A percentile compares a stretch with the other conserved stretches of the same genome.
Conservation (phyloP, 2,329 filamentous ascomycete genomes). For the Nothophoma quercina region DNA sequence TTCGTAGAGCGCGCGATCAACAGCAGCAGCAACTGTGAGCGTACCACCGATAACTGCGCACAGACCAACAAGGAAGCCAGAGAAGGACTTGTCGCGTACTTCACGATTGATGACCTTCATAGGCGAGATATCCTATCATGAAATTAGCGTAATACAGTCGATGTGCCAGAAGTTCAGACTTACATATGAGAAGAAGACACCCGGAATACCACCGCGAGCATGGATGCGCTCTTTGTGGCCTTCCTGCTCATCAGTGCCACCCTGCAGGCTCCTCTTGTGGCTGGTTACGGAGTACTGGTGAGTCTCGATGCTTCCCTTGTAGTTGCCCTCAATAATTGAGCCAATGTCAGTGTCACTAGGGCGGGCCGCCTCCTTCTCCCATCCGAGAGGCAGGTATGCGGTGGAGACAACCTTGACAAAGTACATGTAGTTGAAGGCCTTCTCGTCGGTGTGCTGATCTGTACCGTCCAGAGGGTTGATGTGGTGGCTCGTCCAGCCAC, state of each 20-base stretch:
- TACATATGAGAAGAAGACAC: slow-evolving; percentile 98
- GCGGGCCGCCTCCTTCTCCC: slow-evolving; percentile 66
- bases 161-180: slow-evolving; percentile 50
- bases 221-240: slow-evolving; percentile 93
- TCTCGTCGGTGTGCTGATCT: slow-evolving; percentile 77
- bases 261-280: slow-evolving; percentile 86
- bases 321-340: slow-evolving; percentile 56
- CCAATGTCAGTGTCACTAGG: slow-evolving; percentile 56
- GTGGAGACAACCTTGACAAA: slow-evolving; percentile 98
- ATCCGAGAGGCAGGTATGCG: slow-evolving; percentile 90
- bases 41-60: slow-evolving; percentile 96
- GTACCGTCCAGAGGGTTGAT: slow-evolving; percentile 88
- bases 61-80: slow-evolving; percentile 89
- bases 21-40: slow-evolving; percentile 89
- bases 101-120: slow-evolving; percentile 99
- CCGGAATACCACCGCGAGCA: slow-evolving; percentile 89
- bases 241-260: slow-evolving; percentile 83
- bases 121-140: slow-evolving; percentile 86
- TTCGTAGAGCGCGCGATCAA: slow-evolving; percentile 92
- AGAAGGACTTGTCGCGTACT: slow-evolving; percentile 85
- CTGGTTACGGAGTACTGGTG: slow-evolving; percentile 98
- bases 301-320: slow-evolving; percentile 89
- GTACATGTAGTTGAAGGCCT: slow-evolving; percentile 97
- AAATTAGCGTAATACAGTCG: slow-evolving; percentile 16
- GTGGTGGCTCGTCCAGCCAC: slow-evolving; percentile 85